Percentiles rank a stretch among this genome's conserved stretches.
Conservation (phyloP, 768 basidiomycete genomes). For the Russula compacta region DNA sequence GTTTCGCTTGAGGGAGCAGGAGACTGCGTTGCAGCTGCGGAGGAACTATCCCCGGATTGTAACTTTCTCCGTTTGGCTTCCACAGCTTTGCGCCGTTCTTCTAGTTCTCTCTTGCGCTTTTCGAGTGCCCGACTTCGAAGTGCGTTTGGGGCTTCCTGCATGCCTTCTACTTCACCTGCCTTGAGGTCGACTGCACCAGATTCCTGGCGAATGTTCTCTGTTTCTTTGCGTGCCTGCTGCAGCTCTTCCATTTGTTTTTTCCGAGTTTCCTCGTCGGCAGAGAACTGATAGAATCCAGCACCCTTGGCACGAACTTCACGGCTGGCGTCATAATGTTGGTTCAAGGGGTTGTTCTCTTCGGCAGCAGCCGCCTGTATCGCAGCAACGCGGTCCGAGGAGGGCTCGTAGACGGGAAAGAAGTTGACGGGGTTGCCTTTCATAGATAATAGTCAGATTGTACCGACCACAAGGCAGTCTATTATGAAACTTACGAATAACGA, state of each 20-base stretch:
- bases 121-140: conserved; percentile 50
- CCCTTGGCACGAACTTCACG: conserved; percentile 81
- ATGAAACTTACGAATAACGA: conserved; percentile 15
- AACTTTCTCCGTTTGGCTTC: conserved; percentile 63
- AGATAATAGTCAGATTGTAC: background rate
- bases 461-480: background rate
- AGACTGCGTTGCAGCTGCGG: conserved; percentile 3
- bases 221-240: conserved; percentile 57
- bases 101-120: conserved; percentile 66
- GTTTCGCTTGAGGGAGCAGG: conserved; percentile 8
- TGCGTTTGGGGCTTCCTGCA: conserved; percentile 35
- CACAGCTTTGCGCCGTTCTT: conserved; percentile 49
- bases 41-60: conserved; percentile 16
- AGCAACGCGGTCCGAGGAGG: conserved; percentile 68
- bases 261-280: conserved; percentile 73
- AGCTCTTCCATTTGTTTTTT: conserved; percentile 78
- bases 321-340: conserved; percentile 73
- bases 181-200: conserved; percentile 49
- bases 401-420: conserved; percentile 84
- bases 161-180: conserved; percentile 73
- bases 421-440: conserved; percentile 65
- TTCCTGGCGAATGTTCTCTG: conserved; percentile 51
- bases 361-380: conserved; percentile 62
- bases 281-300: conserved; percentile 90
- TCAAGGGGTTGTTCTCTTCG: conserved; percentile 63